Base-by-base conservation (phyloP, 371 early-diverging fungal genomes). In the Haplosporangium sp. region DNA sequence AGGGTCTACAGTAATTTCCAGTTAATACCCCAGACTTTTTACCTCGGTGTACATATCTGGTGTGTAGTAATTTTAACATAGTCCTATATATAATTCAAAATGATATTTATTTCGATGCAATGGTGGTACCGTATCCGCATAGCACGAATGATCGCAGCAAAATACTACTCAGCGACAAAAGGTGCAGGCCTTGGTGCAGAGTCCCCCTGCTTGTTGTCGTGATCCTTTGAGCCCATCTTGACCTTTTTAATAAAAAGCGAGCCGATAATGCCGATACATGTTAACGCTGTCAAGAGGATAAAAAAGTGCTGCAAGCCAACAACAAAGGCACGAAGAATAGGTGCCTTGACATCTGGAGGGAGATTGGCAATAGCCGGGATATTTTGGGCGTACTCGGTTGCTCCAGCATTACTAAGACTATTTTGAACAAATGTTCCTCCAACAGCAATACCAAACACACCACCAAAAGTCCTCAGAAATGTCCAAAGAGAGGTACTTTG, bases 271-370 rank as follows among this genome's bases (percentile, higher is more conserved):
- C 64, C 74, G 9, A 79, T 6, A 1, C 56, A 67, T 4, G 74
- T 70, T 13, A 79, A 17, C 15, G 83, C 87, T 20, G 91, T 83
- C 38, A 87, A 83, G 6, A 91, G 76, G 37, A 90, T 85, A 72
- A 92, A 94, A 13, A 90, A 85, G n/a, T 77, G 84, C 58, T 87
- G 89, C 40, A 94, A 73, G 0, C 92, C 90, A 2, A 75, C 42
- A 19, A 88, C 90, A 68, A 91, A 94, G 2, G 89, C 88, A 39
- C 86, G 79, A 39, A 93, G 84, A 19, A 92, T 71, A 27, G 84
- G 84, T 0, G 19, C 69, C 47, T 85, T 62, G 1, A 70, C 65
- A 17, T 65, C 59, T 0, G 55, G 52, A 1, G 74, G 62, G 4
- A 79, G 56, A 3, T 35, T 53, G 11, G 74, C 74, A 42, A 79